Base-by-base conservation (phyloP, 495 filamentous ascomycete species). In the Lophiotrema nucula region DNA sequence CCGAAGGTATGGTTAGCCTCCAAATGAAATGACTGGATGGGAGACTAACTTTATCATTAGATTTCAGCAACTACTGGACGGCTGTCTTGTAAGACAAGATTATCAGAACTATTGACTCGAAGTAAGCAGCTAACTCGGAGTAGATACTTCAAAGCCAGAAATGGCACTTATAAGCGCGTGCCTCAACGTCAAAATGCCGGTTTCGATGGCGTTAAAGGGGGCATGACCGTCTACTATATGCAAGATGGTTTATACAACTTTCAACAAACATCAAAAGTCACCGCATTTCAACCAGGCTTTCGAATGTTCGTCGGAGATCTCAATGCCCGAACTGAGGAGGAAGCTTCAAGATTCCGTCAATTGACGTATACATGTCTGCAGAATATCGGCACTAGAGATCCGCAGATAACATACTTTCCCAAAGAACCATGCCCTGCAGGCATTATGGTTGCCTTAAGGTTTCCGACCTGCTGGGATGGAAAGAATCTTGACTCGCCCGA, bases 401-500 rank as follows among this genome's bases (percentile, higher is more conserved):
- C 27, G 19, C 27, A 64, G 21, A 53, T 26, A 1, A 13, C 47
- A 2, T 47, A 46, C 12, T 64, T 64, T 42, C 60, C 60, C 15
- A 45, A 16, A 19, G 42, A 47, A 26, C 47, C 53, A 2, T 64
- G 60, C 43, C 37, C 37, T 1, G 47, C 22, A 1, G 60, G 60
- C 27, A 53, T 64, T 35, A 64, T 64, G 60, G 19, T 37, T 6
- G 31, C 21, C 22, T 19, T 52, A 2, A 22, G 53, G 4, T 62
- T 62, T 33, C 51, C 58, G 12, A 61, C 58, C 1, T 62, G 59
- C 39, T 82, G 79, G 80, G 79, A 83, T 64, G 80, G 80, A 42
- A 69, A 73, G 60, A 81, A 79, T 63, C 63, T 78, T 10, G 79
- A 81, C 60, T 77, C 70, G 33, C 67, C 73, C 16, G 75, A 82